A percentile compares a stretch with the other conserved stretches of the same genome.
Conservation (phyloP, 2,329 filamentous ascomycete genomes). For the Verticillium albo-atrum region DNA sequence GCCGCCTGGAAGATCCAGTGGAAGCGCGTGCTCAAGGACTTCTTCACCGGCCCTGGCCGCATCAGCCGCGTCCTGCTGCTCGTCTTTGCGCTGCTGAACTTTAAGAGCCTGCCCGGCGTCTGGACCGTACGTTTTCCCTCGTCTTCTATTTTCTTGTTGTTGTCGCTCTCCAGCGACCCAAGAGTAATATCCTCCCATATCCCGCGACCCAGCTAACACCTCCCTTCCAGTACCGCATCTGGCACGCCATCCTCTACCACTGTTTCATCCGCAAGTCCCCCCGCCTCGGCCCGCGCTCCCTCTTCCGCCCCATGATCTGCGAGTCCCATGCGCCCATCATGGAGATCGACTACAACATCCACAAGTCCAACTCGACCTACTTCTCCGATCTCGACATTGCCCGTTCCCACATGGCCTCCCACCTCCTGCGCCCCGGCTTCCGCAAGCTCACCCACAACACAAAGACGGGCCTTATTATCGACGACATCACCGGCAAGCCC, state of each 20-base stretch:
- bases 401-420: constrained; percentile 74
- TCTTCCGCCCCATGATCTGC: constrained; percentile 70
- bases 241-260: constrained; percentile 53
- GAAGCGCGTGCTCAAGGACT: constrained; percentile 29
- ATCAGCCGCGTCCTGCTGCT: constrained; percentile 49
- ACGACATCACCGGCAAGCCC: constrained; percentile 41
- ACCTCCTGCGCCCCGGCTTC: constrained; percentile 58
- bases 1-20: constrained; percentile 41
- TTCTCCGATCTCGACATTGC: constrained; percentile 82
- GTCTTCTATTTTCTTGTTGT: too few relatives aligned
- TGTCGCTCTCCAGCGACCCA: too few relatives aligned
- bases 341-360: constrained; percentile 83
- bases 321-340: constrained; percentile 62
- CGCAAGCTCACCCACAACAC: constrained; percentile 45
- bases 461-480: constrained; percentile 43
- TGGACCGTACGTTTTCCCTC: constrained; percentile 62
- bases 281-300: constrained; percentile 52
- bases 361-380: constrained; percentile 84
- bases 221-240: constrained; percentile 55
- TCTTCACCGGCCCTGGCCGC: constrained; percentile 50
- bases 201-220: too few relatives aligned
- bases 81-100: constrained; percentile 57
- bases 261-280: constrained; percentile 43
- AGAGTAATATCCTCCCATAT: too few relatives aligned
- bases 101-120: constrained; percentile 69